Percentiles rank a stretch among this genome's conserved stretches.
Evolutionary conservation across 1,139 yeast species (phyloP).

Genomic region (Kodamaea fungicola): DNA sequence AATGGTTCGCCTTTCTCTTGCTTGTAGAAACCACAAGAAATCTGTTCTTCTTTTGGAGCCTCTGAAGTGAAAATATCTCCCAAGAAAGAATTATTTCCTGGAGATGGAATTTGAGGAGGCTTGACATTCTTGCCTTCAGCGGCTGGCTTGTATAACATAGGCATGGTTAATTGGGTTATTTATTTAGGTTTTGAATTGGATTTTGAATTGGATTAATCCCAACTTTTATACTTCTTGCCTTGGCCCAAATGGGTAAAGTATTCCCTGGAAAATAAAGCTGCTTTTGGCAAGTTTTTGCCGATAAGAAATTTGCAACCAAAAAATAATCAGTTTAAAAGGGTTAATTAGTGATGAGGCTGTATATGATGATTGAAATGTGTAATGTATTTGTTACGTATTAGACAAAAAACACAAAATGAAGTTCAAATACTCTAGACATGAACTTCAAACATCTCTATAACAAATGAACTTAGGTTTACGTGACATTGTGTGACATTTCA

Average conservation of each 20-base stretch:
- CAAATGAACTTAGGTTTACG: no score
- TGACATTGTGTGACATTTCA: no score
- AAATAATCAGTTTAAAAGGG: background rate
- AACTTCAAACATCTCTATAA: no score
- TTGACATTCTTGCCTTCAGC: slow-evolving; percentile 51
- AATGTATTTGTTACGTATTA: no score
- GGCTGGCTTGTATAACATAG: slow-evolving; percentile 53
- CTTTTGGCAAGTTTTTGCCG: background rate
- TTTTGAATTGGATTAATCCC: background rate
- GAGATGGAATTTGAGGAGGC: slow-evolving; percentile 57
- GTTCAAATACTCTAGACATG: no score
- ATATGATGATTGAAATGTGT: no score
- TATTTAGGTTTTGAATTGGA: no score
- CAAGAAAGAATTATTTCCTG: slow-evolving; percentile 61
- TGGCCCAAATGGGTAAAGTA: background rate
- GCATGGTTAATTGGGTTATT: slow-evolving; percentile 36
- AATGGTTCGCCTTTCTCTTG: slow-evolving; percentile 66
- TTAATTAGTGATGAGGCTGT: no score
- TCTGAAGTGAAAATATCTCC: slow-evolving; percentile 61
- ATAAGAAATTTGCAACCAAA: background rate
- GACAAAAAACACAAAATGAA: no score
- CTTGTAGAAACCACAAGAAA: slow-evolving; percentile 63
- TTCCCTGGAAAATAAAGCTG: background rate
- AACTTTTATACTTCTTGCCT: background rate
- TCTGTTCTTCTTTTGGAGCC: slow-evolving; percentile 55